Conservation (phyloP, 2,329 filamentous ascomycete species). For the Capronia americana region DNA sequence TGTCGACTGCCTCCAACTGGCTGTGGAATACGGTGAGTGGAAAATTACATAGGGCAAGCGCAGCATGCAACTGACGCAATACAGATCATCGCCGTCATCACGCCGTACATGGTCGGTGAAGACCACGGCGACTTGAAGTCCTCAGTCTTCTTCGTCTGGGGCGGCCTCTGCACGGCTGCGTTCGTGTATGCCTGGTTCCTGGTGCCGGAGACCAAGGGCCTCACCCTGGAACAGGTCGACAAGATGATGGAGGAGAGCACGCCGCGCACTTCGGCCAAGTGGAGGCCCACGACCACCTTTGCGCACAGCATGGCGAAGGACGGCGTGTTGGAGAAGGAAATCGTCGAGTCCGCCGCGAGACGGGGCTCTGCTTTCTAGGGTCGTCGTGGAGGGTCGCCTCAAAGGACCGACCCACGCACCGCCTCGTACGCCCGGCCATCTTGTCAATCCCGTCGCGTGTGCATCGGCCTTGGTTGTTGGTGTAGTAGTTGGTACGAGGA, state of each 20-base stretch:
- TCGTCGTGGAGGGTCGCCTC: background rate
- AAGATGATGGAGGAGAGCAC: conserved; percentile 88
- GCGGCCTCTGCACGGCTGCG: conserved; percentile 73
- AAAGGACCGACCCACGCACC: too few species aligned
- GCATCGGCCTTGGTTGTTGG: background rate
- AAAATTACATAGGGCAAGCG: conserved; percentile 40
- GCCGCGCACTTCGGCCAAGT: conserved; percentile 76
- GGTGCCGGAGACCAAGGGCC: conserved; percentile 75
- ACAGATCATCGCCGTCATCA: conserved; percentile 69
- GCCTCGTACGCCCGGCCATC: too few species aligned
- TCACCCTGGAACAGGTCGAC: conserved; percentile 80
- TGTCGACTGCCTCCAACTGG: conserved; percentile 91
- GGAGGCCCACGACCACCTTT: conserved; percentile 75
- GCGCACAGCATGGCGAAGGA: conserved; percentile 62
- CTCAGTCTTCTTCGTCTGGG: conserved; percentile 84
- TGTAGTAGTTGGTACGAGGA: background rate
- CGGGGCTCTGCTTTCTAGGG: background rate
- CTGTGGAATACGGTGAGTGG: conserved; percentile 78
- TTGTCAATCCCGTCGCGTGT: background rate
- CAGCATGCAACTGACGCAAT: background rate
- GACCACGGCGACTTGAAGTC: conserved; percentile 65
- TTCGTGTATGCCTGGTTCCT: conserved; percentile 77
- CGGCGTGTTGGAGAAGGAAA: conserved; percentile 26
- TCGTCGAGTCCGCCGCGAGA: background rate
- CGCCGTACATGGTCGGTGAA: conserved; percentile 71